Conservation (phyloP, 2,329 filamentous ascomycete species). For the Fusarium guadeloupense region DNA sequence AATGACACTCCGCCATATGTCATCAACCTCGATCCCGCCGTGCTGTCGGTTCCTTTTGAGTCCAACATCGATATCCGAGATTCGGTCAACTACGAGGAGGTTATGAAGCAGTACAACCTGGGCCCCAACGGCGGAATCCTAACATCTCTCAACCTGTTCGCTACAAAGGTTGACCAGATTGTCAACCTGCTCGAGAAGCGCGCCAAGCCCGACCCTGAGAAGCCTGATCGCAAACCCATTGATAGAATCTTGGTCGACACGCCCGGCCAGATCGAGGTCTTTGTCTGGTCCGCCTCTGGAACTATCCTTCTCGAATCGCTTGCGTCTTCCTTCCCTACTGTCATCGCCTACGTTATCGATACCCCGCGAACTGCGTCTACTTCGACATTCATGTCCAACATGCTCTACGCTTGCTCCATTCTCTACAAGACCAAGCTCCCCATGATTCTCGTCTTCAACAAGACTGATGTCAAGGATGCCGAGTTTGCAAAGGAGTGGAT, state of each 20-base stretch:
- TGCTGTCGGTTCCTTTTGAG: conserved; percentile 92
- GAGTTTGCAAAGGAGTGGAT: conserved; percentile 98
- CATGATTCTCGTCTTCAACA: conserved; percentile 99
- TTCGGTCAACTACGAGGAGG: conserved; percentile 98
- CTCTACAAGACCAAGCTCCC: conserved; percentile 98
- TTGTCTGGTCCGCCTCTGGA: conserved; percentile 96
- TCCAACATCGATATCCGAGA: conserved; percentile 99
- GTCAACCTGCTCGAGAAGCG: conserved; percentile 90
- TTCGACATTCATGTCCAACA: conserved; percentile 99
- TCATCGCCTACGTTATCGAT: conserved; percentile 97
- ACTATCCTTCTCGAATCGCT: conserved; percentile 93
- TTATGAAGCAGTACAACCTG: conserved; percentile 99
- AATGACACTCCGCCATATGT: conserved; percentile 88
- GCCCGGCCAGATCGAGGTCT: conserved; percentile 97
- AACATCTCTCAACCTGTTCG: conserved; percentile 94
- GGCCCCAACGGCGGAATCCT: conserved; percentile 97
- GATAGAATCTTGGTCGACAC: conserved; percentile 93
- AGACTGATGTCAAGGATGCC: conserved; percentile 93
- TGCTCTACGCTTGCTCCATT: conserved; percentile 98
- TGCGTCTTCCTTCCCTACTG: conserved; percentile 93
- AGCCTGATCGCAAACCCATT: conserved; percentile 70
- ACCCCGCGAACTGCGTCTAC: conserved; percentile 93
- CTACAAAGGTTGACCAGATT: conserved; percentile 97
- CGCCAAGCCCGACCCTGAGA: conserved; percentile 69
- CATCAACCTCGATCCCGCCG: conserved; percentile 95